A percentile compares a stretch with the other conserved stretches of the same genome.
Conservation (phyloP, 2,329 filamentous ascomycete species). For the Claviceps quebecensis region DNA sequence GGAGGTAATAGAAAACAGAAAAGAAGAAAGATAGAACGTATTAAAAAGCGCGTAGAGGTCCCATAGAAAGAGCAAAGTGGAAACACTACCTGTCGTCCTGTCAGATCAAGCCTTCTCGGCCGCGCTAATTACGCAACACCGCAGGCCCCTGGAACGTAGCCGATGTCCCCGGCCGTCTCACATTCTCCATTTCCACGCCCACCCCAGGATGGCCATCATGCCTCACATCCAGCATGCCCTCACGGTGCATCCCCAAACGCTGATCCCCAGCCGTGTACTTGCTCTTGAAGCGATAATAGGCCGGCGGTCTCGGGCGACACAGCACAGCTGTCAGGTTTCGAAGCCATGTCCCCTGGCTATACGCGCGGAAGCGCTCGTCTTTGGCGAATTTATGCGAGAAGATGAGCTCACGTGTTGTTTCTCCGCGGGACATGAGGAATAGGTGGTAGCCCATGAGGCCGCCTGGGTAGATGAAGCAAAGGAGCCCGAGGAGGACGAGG, state of each 20-base stretch:
- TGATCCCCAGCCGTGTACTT: conserved; percentile 70
- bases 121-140: conserved; percentile 25
- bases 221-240: no score
- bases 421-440: conserved; percentile 78
- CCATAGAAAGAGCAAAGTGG: background rate
- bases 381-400: conserved; percentile 93
- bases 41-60: background rate
- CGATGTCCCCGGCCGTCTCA: conserved; percentile 25
- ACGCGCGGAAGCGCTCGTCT: conserved; percentile 81
- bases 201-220: conserved; percentile 7
- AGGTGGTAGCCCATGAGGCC: conserved; percentile 80
- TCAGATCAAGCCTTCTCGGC: no score
- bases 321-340: conserved; percentile 75
- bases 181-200: conserved; percentile 60
- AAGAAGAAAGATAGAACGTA: background rate
- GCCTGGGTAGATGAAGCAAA: conserved; percentile 67
- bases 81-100: conserved; percentile 1
- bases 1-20: no score
- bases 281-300: conserved; percentile 77
- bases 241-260: conserved; percentile 46
- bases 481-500: conserved; percentile 68
- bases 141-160: conserved; percentile 41
- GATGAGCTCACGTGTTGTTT: conserved; percentile 92
- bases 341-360: conserved; percentile 60
- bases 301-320: conserved; percentile 70